Percentiles rank a stretch among this genome's conserved stretches.
These are phyloP conservation scores for Viridothelium virens DNA, from an alignment of 495 filamentous ascomycete species.

Conservation along the genomic window DNA sequence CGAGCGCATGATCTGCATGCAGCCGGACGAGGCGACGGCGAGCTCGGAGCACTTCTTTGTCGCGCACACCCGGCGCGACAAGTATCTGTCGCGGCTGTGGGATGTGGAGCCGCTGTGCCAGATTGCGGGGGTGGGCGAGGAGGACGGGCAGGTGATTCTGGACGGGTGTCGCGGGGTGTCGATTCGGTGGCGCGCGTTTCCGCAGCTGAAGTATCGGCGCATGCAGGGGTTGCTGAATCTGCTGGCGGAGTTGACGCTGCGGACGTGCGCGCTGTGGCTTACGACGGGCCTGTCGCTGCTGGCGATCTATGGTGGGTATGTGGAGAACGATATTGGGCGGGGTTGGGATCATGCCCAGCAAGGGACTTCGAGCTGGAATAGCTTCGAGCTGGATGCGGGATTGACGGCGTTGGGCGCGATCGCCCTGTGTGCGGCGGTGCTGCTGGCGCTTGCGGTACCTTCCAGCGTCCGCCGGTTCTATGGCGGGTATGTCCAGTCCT, in stretches of 20 bases:
- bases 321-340: background rate
- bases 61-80: slow-evolving; percentile 1
- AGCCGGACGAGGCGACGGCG: background rate
- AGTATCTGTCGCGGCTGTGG: slow-evolving; percentile 13
- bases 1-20: slow-evolving; percentile 17
- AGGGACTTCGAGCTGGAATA: background rate
- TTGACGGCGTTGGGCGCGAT: slow-evolving; percentile 8
- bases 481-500: slow-evolving; percentile 21
- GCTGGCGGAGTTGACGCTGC: slow-evolving; percentile 13
- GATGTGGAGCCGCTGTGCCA: slow-evolving; percentile 15
- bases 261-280: slow-evolving; percentile 16
- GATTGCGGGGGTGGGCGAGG: slow-evolving; percentile 11
- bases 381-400: background rate
- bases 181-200: slow-evolving; percentile 28
- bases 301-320: slow-evolving; percentile 1
- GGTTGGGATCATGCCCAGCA: background rate
- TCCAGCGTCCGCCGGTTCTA: slow-evolving; percentile 18
- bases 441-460: slow-evolving; percentile 18
- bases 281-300: slow-evolving; percentile 24
- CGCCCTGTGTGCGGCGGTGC: slow-evolving; percentile 3
- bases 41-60: slow-evolving; percentile 7
- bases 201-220: slow-evolving; percentile 12
- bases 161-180: slow-evolving; percentile 17
- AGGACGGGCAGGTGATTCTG: slow-evolving; percentile 13
- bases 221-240: slow-evolving; percentile 14